phyloP scores from a whole-genome alignment of 257 asterid species.

The Oldenlandia corymbosa region DNA sequence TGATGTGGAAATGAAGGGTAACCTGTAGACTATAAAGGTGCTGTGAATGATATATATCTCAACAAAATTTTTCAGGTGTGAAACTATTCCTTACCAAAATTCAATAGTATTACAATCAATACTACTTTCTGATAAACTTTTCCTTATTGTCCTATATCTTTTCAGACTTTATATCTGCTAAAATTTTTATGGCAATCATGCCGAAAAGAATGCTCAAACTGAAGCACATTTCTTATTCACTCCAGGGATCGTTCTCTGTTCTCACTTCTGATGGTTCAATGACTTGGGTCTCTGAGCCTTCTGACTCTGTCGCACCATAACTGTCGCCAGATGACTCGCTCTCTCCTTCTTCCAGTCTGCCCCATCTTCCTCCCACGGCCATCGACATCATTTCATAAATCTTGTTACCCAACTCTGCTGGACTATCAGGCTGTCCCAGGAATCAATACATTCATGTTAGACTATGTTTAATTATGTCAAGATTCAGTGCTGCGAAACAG shows the following conservation, averaged over 20 bases:
- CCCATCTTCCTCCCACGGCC: conserved; percentile 99
- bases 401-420: conserved; percentile 90
- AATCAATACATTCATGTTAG: neutral
- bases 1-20: too few species aligned
- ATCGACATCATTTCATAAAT: conserved; percentile 97
- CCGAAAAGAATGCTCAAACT: conserved; percentile 1
- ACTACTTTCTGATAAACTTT: too few species aligned
- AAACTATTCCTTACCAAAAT: neutral
- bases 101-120: neutral
- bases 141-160: too few species aligned
- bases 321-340: conserved; percentile 10
- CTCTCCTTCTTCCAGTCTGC: conserved; percentile 54
- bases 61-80: neutral
- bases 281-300: conserved; percentile 40
- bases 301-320: conserved; percentile 24
- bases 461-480: neutral
- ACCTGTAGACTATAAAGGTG: too few species aligned
- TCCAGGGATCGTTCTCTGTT: conserved; percentile 83
- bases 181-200: neutral
- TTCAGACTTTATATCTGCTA: too few species aligned
- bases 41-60: too few species aligned
- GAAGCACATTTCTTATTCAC: conserved; percentile 20
- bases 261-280: conserved; percentile 92
- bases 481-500: neutral
- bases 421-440: conserved; percentile 80